Conservation (phyloP, 345 rosid genomes). For the Populus pruinosa region DNA sequence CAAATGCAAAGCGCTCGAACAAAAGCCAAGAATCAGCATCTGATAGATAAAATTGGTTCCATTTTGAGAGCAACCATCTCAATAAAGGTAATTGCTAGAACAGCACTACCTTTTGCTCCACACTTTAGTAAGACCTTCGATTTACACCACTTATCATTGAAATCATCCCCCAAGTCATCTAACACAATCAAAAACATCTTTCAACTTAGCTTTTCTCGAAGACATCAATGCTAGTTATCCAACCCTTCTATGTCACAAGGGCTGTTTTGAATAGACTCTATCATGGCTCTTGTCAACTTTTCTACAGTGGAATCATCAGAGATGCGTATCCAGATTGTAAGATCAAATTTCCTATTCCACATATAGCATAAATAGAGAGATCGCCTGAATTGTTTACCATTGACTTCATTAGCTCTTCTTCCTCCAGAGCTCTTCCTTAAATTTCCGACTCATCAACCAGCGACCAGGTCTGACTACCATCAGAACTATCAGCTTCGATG, state of each 20-base stretch:
- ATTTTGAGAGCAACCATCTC: not conserved
- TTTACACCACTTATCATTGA: not conserved
- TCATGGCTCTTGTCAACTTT: not conserved
- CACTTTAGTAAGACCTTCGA: not conserved
- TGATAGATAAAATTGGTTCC: not conserved
- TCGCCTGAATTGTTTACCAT: not conserved
- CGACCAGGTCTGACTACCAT: not conserved
- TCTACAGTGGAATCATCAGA: not conserved
- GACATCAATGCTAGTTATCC: not conserved
- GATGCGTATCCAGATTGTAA: conserved; percentile 3
- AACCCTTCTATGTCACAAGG: not conserved
- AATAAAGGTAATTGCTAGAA: not conserved
- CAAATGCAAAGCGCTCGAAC: conserved; percentile 8
- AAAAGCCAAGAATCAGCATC: conserved; percentile 12
- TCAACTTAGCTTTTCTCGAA: not conserved
- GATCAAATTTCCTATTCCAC: not conserved
- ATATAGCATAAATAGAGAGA: conserved; percentile 5
- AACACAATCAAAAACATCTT: not conserved
- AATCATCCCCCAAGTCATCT: conserved; percentile 6
- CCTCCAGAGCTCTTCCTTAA: not conserved
- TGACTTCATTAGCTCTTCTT: not conserved
- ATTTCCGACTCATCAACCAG: not conserved
- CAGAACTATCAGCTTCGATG: not conserved
- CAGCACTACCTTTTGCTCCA: not conserved
- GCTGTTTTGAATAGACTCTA: not conserved